Conservation (phyloP, 345 rosid genomes). For the Populus ilicifolia region DNA sequence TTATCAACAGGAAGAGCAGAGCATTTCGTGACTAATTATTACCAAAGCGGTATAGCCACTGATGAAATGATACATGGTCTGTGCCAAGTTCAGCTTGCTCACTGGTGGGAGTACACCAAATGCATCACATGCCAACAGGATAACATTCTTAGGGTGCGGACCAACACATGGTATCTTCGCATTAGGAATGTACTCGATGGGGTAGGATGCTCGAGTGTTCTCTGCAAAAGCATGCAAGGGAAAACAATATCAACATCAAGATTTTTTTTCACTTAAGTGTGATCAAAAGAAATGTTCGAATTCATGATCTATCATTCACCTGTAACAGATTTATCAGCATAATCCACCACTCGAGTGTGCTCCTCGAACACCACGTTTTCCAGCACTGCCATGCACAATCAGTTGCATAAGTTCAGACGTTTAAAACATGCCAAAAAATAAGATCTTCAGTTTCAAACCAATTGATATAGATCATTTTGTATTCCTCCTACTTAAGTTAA, state of each 20-base stretch:
- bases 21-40: not conserved
- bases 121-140: conserved; percentile 92
- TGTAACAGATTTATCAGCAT: conserved; percentile 79
- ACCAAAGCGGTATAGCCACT: conserved; percentile 98
- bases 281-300: not conserved
- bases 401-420: not conserved
- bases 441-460: not conserved
- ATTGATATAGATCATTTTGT: not conserved
- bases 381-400: conserved; percentile 50
- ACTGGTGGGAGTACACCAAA: conserved; percentile 98
- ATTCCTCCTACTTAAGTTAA: not conserved
- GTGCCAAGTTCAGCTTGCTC: conserved; percentile 87
- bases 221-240: conserved; percentile 39
- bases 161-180: conserved; percentile 88
- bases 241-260: not conserved
- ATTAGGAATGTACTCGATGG: conserved; percentile 87
- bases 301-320: conserved; percentile 35
- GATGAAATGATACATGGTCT: conserved; percentile 96
- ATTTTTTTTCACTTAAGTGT: not conserved
- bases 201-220: conserved; percentile 95
- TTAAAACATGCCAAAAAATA: not conserved
- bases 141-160: conserved; percentile 87
- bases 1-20: not conserved
- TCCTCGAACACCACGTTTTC: conserved; percentile 97
- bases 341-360: conserved; percentile 84